phyloP scores from a whole-genome alignment of 768 basidiomycete genomes.

The Podaxis sp. region DNA sequence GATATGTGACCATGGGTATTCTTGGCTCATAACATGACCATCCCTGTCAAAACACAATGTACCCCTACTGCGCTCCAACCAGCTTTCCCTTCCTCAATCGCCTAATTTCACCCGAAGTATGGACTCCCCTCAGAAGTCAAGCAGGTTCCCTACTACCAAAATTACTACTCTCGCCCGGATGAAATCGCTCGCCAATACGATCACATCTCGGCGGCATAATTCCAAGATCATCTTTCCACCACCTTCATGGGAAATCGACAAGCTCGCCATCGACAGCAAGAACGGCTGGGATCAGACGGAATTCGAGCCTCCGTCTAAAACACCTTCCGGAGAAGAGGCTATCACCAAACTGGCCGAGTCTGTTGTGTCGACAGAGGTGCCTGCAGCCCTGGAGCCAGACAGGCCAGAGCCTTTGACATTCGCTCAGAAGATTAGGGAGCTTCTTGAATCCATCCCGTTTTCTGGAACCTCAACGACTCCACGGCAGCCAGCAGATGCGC shows the following conservation, averaged over 20 bases:
- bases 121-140: constrained; percentile 2
- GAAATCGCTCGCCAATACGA: constrained; percentile 30
- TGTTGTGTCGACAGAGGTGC: constrained; percentile 11
- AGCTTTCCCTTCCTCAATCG: neutral
- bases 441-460: constrained; percentile 37
- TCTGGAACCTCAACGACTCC: constrained; percentile 24
- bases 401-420: constrained; percentile 35
- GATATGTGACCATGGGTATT: neutral
- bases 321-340: neutral
- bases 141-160: constrained; percentile 29
- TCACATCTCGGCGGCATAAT: constrained; percentile 18
- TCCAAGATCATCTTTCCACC: constrained; percentile 38
- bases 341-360: neutral
- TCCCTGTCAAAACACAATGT: neutral
- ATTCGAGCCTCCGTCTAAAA: neutral
- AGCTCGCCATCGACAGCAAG: constrained; percentile 13
- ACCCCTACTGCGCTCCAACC: constrained; percentile 2
- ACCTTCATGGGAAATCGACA: constrained; percentile 43
- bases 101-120: neutral
- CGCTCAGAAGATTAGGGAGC: constrained; percentile 31
- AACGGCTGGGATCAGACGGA: neutral
- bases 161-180: constrained; percentile 33
- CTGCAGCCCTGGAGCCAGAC: constrained; percentile 16
- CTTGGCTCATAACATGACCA: neutral
- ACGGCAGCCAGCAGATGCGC: constrained; percentile 15